phyloP scores from a whole-genome alignment of 257 asterid genomes.

The Solanum infundibuliforme region DNA sequence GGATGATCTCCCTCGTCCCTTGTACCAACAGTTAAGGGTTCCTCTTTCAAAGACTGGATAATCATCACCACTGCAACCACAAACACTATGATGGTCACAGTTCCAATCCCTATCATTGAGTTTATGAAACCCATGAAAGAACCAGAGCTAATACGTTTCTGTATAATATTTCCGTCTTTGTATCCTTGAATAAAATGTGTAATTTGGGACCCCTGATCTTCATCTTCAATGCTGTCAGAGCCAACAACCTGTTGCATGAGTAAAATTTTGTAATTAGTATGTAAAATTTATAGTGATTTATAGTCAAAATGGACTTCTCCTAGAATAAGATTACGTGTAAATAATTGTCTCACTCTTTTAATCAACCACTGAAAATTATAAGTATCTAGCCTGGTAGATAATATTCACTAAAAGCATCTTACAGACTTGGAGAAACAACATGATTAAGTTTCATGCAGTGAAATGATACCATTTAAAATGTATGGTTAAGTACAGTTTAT shows the following conservation, averaged over 20 bases:
- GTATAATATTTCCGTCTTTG: conserved; percentile 54
- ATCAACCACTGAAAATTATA: neutral
- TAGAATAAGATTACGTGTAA: neutral
- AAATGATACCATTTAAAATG: neutral
- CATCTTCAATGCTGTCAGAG: conserved; percentile 52
- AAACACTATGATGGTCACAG: conserved; percentile 26
- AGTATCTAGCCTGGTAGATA: neutral
- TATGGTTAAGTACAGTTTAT: neutral
- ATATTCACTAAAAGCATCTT: neutral
- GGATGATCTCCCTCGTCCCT: conserved; percentile 21
- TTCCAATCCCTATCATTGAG: conserved; percentile 43
- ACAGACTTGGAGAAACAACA: neutral
- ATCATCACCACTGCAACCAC: conserved; percentile 34
- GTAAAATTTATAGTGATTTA: neutral
- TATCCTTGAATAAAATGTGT: conserved; percentile 64
- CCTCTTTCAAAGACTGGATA: conserved; percentile 39
- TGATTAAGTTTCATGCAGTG: neutral
- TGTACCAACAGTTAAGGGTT: conserved; percentile 19
- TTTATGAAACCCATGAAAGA: conserved; percentile 39
- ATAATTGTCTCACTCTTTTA: neutral
- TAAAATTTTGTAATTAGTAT: neutral
- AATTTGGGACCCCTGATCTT: conserved; percentile 46
- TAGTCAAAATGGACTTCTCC: neutral
- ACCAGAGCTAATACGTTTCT: conserved; percentile 43
- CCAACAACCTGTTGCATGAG: conserved; percentile 45